Evolutionary conservation across 2,329 filamentous ascomycete species (phyloP), one percentile per base, ranked within the genome.

Genomic region (Camillea tinctor): DNA sequence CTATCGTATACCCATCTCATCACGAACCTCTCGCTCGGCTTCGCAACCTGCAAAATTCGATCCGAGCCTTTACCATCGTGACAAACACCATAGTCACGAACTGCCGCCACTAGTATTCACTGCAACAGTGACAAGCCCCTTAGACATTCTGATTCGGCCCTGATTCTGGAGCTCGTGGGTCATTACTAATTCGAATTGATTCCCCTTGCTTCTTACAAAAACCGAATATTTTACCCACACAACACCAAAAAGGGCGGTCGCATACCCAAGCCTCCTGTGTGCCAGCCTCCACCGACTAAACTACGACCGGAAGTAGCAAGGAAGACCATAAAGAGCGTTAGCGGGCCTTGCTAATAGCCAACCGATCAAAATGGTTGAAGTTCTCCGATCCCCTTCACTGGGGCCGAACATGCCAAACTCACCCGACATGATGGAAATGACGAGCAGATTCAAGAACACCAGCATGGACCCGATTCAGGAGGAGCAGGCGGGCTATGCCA

Each of bases 301-400:
- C 56, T 56, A 62, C 40, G 54, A 17, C 50, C 30, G 49, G 44
- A 19, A 61, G 23, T 53, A 56, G 59, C 23, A 59, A 56, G 54
- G 20, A 59, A 60, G 55, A 44, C 2, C 50, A 15, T 17, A 22
- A 51, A 51, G 22, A 51, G 50, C 6, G n/a, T n/a, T n/a, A 36
- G 13, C 26, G 26, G 44, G 23, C 20, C 21, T n/a, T 40, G 54
- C 36, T 17, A 9, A 24, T n/a, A 23, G 52, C 44, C 56, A 15
- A 59, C 21, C 49, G 22, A 53, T 58, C 55, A 63, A 19, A 55
- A 74, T 74, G 72, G 71, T 71, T 60, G 71, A 73, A 61, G 64
- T 73, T 17, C 62, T 72, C 56, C 62, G 69, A 40, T 61, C 61
- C 53, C 67, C 71, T 17, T 66, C 71, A 11, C 56, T 66, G 55